A percentile compares a stretch with the other conserved stretches of the same genome.
phyloP scores from a whole-genome alignment of 371 early-diverging fungal genomes.

The Sporodiniella umbellata region DNA sequence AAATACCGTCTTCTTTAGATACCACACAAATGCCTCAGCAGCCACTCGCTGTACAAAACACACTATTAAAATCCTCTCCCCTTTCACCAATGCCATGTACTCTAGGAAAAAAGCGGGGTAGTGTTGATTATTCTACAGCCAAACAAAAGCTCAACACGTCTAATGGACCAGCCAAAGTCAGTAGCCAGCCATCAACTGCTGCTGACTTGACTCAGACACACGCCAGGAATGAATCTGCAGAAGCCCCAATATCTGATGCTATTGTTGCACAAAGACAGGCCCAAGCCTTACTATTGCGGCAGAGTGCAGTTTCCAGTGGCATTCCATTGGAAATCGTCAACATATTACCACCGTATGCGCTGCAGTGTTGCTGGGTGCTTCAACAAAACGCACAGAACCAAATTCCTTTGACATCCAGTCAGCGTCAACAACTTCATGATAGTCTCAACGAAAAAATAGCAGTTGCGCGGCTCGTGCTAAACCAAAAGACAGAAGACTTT shows the following conservation, averaged over 20 bases:
- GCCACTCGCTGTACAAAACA: not conserved
- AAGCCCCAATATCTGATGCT: not conserved
- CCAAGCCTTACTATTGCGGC: constrained; percentile 28
- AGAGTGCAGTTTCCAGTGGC: constrained; percentile 36
- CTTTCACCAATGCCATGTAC: too few relatives aligned
- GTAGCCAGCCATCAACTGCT: too few relatives aligned
- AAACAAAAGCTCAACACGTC: too few relatives aligned
- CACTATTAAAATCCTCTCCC: too few relatives aligned
- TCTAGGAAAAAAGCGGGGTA: too few relatives aligned
- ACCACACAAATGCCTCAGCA: not conserved
- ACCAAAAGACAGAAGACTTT: constrained; percentile 7
- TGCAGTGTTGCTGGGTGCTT: constrained; percentile 36
- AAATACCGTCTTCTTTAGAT: constrained; percentile 1
- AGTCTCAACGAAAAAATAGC: constrained; percentile 29
- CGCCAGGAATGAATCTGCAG: too few relatives aligned
- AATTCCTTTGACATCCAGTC: constrained; percentile 17
- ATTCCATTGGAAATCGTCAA: constrained; percentile 33
- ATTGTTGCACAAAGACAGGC: constrained; percentile 14
- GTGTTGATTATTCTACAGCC: too few relatives aligned
- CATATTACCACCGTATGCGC: constrained; percentile 28
- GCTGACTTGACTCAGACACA: too few relatives aligned
- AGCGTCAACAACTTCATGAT: constrained; percentile 28
- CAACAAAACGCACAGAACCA: constrained; percentile 35
- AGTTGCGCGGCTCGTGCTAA: constrained; percentile 18
- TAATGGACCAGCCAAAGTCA: too few relatives aligned